Evolutionary conservation across 805 yeast genomes (phyloP), one percentile per base, ranked within the genome.

Genomic region (Ogataea pini): DNA sequence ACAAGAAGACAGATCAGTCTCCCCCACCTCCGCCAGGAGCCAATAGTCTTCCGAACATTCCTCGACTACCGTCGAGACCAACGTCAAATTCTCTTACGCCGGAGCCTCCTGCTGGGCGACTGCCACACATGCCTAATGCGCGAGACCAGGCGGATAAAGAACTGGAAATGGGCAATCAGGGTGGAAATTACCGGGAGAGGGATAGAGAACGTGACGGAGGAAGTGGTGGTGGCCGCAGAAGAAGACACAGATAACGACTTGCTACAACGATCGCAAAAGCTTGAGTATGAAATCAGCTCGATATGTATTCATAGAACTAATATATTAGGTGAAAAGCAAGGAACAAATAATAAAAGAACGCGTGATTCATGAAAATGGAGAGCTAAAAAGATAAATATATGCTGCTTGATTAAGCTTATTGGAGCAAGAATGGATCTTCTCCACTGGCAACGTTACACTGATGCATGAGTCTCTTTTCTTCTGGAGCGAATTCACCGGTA

Each of bases 381-480:
- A 47, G 17, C 41, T 44, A n/a, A 42, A 40, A 27, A 19, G 12
- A 33, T 31, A 20, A 17, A 24, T 8, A n/a, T n/a, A 24, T 29
- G 22, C 17, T 12, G 33, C n/a, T 12, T 24, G 24, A 34, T 34
- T 32, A 17, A 14, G 27, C 41, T 20, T 42, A 51, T 29, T 51
- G 42, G 38, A 55, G 44, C 25, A 53, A 46, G 12, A 52, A 31
- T n/a, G 96, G 96, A 61, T 86, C 92, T 13, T 62, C 55, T 7
- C 89, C 91, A 62, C 89, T 80, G 17, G 96, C 96, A 64, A 89
- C 86, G 70, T 89, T 89, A 71, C 96, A 89, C 71, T 89, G 96
- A 64, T 89, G 96, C 95, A 89, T 89, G 62, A 89, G 73, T 67
- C 96, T 79, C 60, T 79, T 81, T 63, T 89, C 94, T 41, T 85